Conservation (phyloP, 371 early-diverging fungal genomes). For the Mortierella polycephala region DNA sequence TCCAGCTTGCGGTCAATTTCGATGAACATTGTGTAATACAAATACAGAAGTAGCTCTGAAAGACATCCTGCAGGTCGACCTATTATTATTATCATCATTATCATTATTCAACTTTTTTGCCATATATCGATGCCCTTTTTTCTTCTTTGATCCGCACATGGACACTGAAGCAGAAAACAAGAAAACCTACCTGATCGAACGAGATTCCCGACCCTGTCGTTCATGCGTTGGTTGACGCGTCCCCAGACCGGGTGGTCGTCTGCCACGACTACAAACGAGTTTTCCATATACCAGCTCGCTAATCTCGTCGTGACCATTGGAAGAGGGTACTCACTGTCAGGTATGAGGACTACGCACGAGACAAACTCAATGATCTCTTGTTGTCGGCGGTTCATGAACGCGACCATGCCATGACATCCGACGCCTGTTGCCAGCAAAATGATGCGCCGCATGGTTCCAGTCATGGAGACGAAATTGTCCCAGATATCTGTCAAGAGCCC, state of each 20-base stretch:
- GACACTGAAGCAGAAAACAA: too few species aligned
- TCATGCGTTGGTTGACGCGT: slow-evolving; percentile 22
- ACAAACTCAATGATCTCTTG: slow-evolving; percentile 34
- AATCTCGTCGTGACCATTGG: slow-evolving; percentile 45
- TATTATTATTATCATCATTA: not conserved
- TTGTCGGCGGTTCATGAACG: slow-evolving; percentile 52
- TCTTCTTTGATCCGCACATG: too few species aligned
- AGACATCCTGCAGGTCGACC: slow-evolving; percentile 21
- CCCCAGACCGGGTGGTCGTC: slow-evolving; percentile 51
- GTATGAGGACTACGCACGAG: slow-evolving; percentile 44
- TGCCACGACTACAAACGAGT: slow-evolving; percentile 43
- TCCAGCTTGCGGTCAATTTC: slow-evolving; percentile 32
- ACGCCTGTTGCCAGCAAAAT: slow-evolving; percentile 40
- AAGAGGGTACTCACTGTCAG: slow-evolving; percentile 38
- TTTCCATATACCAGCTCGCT: slow-evolving; percentile 37
- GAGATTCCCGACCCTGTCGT: slow-evolving; percentile 33
- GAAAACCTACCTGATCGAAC: slow-evolving; percentile 34
- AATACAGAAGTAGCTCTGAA: slow-evolving; percentile 26
- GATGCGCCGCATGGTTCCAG: slow-evolving; percentile 29
- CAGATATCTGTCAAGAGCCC: slow-evolving; percentile 45
- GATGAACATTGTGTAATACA: slow-evolving; percentile 27
- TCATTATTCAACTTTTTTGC: not conserved
- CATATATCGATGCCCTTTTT: too few species aligned
- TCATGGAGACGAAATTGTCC: slow-evolving; percentile 43
- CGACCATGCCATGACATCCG: slow-evolving; percentile 41